Base-by-base conservation (phyloP, 2,329 filamentous ascomycete genomes). In the Mariannaea elegans region DNA sequence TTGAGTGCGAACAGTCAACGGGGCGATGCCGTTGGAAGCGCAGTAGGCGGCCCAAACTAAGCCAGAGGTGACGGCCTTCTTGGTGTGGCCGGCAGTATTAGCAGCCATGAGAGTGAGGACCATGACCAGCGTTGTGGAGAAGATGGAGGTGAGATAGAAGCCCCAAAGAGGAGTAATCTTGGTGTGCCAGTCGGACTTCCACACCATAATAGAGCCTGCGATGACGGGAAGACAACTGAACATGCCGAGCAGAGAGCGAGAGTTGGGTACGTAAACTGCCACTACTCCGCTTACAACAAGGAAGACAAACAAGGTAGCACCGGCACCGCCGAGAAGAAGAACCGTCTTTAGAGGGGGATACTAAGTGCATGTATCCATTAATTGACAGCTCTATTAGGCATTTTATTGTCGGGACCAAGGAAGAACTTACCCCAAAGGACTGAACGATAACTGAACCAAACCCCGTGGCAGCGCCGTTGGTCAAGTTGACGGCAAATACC, bases 21-120 rank as follows among this genome's bases (percentile, higher is more conserved):
- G 24, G 9, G 24, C 24, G 24, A 27, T 27, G 9, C 24, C 24
- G 24, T 27, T 27, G 6, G 24, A 27, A 9, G 24, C 24, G 24
- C 24, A 27, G 9, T n/a, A 49, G 34, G 16, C 36, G 24, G 2
- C 31, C 46, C 12, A 49, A 31, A n/a, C 46, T 34, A 27, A 36
- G 1, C 31, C 46, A 10, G 46, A 34, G 2, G 46, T 49, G 3
- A 36, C 12, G 7, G 36, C 46, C 46, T 49, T 49, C 16, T 49
- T 49, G 14, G 46, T 49, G 6, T 49, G 46, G 3, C 46, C 46
- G 9, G 46, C 46, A 2, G 46, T 49, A 27, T 49, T 49, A 16
- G 31, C 46, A n/a, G 29, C 34, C 10, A 36, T 31, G 2, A 36
- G 7, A 4, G 46, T 34, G 18, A 49, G 46, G 2, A 49, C 31